Evolutionary conservation across 331 rosid genomes (phyloP), one percentile per base, ranked within the genome.

Genomic region (Quercus tomentella): DNA sequence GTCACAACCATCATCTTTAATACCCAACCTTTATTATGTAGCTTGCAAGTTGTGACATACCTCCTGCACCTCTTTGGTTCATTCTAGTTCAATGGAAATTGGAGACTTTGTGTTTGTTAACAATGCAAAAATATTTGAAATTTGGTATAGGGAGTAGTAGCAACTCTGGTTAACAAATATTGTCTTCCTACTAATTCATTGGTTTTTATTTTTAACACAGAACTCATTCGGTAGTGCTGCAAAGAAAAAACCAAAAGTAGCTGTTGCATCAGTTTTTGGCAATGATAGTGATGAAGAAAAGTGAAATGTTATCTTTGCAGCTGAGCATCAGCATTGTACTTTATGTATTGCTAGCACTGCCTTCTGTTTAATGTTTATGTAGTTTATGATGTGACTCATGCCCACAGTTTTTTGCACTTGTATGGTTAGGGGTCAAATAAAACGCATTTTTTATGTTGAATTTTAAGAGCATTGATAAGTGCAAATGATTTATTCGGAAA

Each of bases 271-370:
- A 0, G 79, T 93, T 74, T 93, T 95, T 37, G 62, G 89, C 58
- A 82, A 88, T 3, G 94, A 91, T 62, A 89, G 92, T 0, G 97
- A 95, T 49, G 96, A 93, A 62, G 97, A 93, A 55, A 84, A 79
- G 81, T 60, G 66, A 72, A 25, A 54, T 12, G 17, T 33, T 7
- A 18, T 28, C 68, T 18, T 61, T 20, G 66, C 33, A 33, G 70
- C 70, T n/a, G 25, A n/a, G 76, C 70, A 49, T 28, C 16, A 7
- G 57, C 58, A 56, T 12, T 65, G 67, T 45, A 76, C 55, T 41
- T 63, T 54, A 65, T 31, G 16, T 33, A 26, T 37, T 45, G 54
- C 30, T 31, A 67, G 6, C 57, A 12, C 66, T 5, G 41, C 54
- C 21, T 57, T 65, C 51, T 33, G 72, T 16, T 23, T 16, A 58